These are phyloP conservation scores for Begonia loranthoides DNA, from an alignment of 306 rosid genomes.

Conservation along the genomic window DNA sequence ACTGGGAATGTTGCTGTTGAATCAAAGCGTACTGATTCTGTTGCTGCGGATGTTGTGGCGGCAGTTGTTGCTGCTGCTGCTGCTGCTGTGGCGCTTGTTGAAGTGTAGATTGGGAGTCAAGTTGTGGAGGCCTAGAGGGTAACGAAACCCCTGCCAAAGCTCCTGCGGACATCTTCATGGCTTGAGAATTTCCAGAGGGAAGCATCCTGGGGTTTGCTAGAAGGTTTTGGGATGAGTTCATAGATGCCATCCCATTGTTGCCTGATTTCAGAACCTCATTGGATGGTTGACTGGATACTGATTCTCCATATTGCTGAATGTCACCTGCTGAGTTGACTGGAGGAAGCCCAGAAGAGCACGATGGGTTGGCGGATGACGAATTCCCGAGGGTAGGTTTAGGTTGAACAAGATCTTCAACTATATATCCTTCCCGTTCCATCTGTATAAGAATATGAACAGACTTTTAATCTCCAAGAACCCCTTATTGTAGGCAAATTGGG, in stretches of 20 bases:
- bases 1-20: constrained; percentile 67
- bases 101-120: constrained; percentile 53
- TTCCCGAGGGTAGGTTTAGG: constrained; percentile 35
- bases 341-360: constrained; percentile 20
- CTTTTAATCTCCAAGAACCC: background rate
- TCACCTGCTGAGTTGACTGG: constrained; percentile 39
- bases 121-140: constrained; percentile 48
- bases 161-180: constrained; percentile 88
- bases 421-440: constrained; percentile 65
- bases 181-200: constrained; percentile 79
- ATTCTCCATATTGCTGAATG: constrained; percentile 67
- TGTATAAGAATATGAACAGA: constrained; percentile 19
- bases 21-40: constrained; percentile 56
- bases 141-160: constrained; percentile 50
- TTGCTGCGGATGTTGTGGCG: constrained; percentile 14
- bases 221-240: constrained; percentile 54
- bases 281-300: constrained; percentile 39
- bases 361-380: constrained; percentile 35
- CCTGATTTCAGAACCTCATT: constrained; percentile 55
- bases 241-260: constrained; percentile 29
- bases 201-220: constrained; percentile 64
- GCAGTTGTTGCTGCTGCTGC: constrained; percentile 12
- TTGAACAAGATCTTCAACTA: constrained; percentile 38
- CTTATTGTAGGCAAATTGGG: background rate
- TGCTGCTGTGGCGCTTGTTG: constrained; percentile 11